Conservation (phyloP, 2,329 filamentous ascomycete species). For the Beauveria varroae region DNA sequence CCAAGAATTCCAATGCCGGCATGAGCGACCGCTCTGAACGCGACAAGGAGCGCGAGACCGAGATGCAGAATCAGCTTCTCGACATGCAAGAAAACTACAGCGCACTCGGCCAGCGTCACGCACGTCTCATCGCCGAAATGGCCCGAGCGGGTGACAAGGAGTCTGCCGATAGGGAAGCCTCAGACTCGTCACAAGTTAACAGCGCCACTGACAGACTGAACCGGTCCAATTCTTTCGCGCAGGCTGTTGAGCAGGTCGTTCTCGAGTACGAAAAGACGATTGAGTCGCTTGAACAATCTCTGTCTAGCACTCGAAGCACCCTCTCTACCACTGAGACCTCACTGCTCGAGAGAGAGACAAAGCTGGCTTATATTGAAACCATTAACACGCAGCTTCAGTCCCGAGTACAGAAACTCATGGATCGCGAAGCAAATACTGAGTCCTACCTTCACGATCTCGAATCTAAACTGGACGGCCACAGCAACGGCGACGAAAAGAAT, state of each 20-base stretch:
- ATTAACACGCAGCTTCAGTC: slow-evolving; percentile 84
- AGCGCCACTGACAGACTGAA: slow-evolving; percentile 82
- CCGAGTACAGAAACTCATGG: slow-evolving; percentile 85
- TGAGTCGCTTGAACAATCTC: slow-evolving; percentile 81
- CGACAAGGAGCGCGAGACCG: slow-evolving; percentile 74
- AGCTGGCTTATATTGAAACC: slow-evolving; percentile 86
- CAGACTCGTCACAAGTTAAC: slow-evolving; percentile 58
- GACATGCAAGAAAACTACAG: slow-evolving; percentile 94
- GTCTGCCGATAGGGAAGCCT: slow-evolving; percentile 40
- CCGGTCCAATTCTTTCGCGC: slow-evolving; percentile 90
- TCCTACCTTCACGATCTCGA: slow-evolving; percentile 90
- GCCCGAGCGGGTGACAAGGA: slow-evolving; percentile 74
- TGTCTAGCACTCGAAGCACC: slow-evolving; percentile 79
- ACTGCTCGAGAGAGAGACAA: slow-evolving; percentile 87
- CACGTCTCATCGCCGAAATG: slow-evolving; percentile 91
- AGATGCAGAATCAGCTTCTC: slow-evolving; percentile 87
- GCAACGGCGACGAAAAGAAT: slow-evolving; percentile 88
- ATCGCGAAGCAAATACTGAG: slow-evolving; percentile 87
- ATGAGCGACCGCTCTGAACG: slow-evolving; percentile 69
- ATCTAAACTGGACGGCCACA: slow-evolving; percentile 80
- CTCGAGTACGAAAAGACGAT: slow-evolving; percentile 99
- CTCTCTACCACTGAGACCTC: slow-evolving; percentile 79
- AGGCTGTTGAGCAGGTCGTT: slow-evolving; percentile 92
- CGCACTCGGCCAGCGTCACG: slow-evolving; percentile 82
- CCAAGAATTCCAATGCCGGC: slow-evolving; percentile 42